These are phyloP conservation scores for Epichloe scottii DNA, from an alignment of 2,329 filamentous ascomycete genomes.

Conservation along the genomic window DNA sequence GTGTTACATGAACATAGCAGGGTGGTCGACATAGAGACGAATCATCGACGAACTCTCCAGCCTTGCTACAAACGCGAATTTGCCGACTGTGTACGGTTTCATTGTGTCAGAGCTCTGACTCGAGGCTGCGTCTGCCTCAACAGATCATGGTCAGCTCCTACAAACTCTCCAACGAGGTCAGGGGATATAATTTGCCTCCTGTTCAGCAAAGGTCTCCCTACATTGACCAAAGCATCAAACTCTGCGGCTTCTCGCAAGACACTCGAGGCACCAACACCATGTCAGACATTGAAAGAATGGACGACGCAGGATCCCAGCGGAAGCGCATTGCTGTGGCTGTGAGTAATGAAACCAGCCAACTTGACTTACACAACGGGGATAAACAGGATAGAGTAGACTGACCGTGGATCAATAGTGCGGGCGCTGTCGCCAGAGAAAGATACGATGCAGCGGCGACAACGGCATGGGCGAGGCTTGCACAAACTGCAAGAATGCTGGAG, in stretches of 20 bases:
- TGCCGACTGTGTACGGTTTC: background rate
- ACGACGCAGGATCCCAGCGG: conserved; percentile 32
- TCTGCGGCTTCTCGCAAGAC: background rate
- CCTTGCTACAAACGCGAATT: background rate
- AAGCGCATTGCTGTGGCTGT: conserved; percentile 50
- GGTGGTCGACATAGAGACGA: background rate
- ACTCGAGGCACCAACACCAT: background rate
- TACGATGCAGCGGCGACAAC: conserved; percentile 79
- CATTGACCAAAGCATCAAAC: background rate
- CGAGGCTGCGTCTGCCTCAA: background rate
- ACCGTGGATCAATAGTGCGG: conserved; percentile 49
- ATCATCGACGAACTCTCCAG: background rate
- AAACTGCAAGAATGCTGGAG: conserved; percentile 68
- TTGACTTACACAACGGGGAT: background rate
- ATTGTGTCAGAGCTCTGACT: background rate
- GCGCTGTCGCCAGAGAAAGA: conserved; percentile 86
- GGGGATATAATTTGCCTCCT: conserved; percentile 1
- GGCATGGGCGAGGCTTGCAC: conserved; percentile 66
- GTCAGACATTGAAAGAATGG: conserved; percentile 7
- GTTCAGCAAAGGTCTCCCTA: background rate
- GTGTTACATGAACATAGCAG: conserved; percentile 2
- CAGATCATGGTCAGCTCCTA: conserved; percentile 4
- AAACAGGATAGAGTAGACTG: conserved; percentile 6
- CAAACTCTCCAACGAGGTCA: background rate
- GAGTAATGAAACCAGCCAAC: conserved; percentile 18